Evolutionary conservation across 129 eudicot genomes (phyloP).

Genomic region (Dittrichia graveolens): DNA sequence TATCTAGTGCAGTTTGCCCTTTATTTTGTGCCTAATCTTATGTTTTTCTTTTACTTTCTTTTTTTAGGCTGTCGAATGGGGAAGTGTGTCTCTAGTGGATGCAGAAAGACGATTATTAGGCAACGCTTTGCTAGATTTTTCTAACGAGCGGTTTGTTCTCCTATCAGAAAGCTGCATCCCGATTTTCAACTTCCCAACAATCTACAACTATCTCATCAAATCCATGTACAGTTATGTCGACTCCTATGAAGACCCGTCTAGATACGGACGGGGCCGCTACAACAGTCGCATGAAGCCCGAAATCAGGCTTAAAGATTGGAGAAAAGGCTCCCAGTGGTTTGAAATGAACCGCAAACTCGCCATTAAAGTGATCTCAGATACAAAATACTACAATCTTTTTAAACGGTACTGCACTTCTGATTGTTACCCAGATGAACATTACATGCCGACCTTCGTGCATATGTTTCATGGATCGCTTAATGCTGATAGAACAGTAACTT

Average conservation of each 20-base stretch:
- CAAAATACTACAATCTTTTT: constrained; percentile 69
- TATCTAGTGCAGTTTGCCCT: too few species aligned
- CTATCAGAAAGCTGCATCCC: constrained; percentile 95
- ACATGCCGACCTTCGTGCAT: constrained; percentile 66
- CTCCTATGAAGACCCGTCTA: constrained; percentile 72
- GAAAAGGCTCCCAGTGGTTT: constrained; percentile 97
- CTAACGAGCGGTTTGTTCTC: constrained; percentile 81
- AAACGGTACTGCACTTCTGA: constrained; percentile 62
- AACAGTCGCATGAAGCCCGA: constrained; percentile 63
- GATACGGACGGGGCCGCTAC: constrained; percentile 83
- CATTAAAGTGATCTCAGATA: constrained; percentile 51
- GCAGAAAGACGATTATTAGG: constrained; percentile 84
- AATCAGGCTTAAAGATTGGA: constrained; percentile 63
- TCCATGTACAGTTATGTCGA: constrained; percentile 71
- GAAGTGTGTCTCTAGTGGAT: constrained; percentile 66
- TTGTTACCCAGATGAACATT: constrained; percentile 91
- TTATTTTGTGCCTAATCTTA: too few species aligned
- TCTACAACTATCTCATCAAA: constrained; percentile 61
- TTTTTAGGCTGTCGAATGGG: constrained; percentile 70
- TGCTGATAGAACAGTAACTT: constrained; percentile 70
- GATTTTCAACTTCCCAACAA: constrained; percentile 63
- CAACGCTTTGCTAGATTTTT: constrained; percentile 85
- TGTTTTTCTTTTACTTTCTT: neutral
- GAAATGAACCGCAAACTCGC: constrained; percentile 69
- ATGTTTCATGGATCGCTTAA: constrained; percentile 61